Conservation (phyloP, 1,284 basidiomycete genomes). For the Pseudozyma pruni region DNA sequence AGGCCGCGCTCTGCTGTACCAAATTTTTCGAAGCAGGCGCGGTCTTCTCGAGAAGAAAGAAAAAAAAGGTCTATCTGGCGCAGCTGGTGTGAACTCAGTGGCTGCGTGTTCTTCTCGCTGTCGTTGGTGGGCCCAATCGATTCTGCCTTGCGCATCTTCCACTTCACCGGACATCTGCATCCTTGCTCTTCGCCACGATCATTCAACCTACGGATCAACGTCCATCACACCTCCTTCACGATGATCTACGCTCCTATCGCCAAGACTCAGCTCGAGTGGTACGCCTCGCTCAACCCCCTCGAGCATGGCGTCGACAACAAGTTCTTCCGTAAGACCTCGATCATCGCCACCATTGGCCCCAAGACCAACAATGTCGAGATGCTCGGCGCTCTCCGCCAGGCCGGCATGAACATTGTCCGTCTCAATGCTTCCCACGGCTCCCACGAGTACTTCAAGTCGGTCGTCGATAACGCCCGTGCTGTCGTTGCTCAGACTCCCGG, state of each 20-base stretch:
- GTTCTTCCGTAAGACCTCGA: slow-evolving; percentile 67
- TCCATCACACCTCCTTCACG: slow-evolving; percentile 7
- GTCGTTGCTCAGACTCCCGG: slow-evolving; percentile 70
- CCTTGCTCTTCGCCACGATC: slow-evolving; percentile 5
- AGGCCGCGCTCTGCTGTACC: background rate
- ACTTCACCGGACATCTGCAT: slow-evolving; percentile 1
- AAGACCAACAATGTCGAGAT: slow-evolving; percentile 66
- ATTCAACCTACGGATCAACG: slow-evolving; percentile 10
- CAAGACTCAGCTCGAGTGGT: slow-evolving; percentile 67
- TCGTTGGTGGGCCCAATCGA: slow-evolving; percentile 8
- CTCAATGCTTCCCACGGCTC: slow-evolving; percentile 66
- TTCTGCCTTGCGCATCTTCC: slow-evolving; percentile 1
- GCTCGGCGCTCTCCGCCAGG: slow-evolving; percentile 63
- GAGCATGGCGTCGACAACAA: slow-evolving; percentile 64
- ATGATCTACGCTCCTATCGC: slow-evolving; percentile 61
- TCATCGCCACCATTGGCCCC: slow-evolving; percentile 67
- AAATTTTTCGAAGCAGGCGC: background rate
- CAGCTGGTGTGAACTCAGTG: slow-evolving; percentile 1
- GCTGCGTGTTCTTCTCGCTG: background rate
- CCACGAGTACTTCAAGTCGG: slow-evolving; percentile 66
- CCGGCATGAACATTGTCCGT: slow-evolving; percentile 68
- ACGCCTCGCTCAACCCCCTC: slow-evolving; percentile 66
- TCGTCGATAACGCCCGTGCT: slow-evolving; percentile 65
- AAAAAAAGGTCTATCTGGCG: too few species aligned
- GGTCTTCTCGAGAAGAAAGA: too few species aligned